A percentile compares a stretch with the other conserved stretches of the same genome.
Evolutionary conservation across 208 protist species (phyloP).

Genomic region (Lotmaria passim): DNA sequence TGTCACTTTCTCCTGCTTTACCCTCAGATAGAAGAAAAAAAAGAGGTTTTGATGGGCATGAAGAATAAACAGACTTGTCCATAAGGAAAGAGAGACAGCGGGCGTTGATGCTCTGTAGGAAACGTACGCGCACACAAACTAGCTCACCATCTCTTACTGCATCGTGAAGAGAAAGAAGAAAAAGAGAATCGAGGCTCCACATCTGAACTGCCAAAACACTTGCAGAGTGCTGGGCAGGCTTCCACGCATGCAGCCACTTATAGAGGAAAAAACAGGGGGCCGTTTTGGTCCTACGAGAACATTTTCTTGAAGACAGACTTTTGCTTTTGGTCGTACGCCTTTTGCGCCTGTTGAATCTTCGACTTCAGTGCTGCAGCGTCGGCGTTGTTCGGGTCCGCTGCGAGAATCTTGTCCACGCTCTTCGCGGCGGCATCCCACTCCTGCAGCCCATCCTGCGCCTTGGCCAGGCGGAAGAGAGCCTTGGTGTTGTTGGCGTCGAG

Average conservation of each 20-base stretch:
- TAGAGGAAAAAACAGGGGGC: too few species aligned
- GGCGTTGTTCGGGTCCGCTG: conserved; percentile 59
- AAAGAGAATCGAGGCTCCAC: too few species aligned
- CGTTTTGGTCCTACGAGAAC: conserved; percentile 76
- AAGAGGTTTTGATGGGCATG: neutral
- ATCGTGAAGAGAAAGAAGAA: too few species aligned
- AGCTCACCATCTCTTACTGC: too few species aligned
- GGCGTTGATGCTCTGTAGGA: too few species aligned
- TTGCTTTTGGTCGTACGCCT: conserved; percentile 83
- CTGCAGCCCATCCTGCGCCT: conserved; percentile 62
- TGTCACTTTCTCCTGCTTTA: too few species aligned
- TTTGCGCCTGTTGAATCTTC: conserved; percentile 51
- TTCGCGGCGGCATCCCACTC: conserved; percentile 76
- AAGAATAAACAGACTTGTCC: neutral
- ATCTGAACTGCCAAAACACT: too few species aligned
- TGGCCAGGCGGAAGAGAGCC: conserved; percentile 78
- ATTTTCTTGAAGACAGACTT: conserved; percentile 83
- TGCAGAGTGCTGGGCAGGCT: too few species aligned
- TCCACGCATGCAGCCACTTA: too few species aligned
- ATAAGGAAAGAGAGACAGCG: conserved; percentile 14
- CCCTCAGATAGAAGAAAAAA: too few species aligned
- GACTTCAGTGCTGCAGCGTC: conserved; percentile 61
- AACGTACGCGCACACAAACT: too few species aligned
- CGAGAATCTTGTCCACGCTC: conserved; percentile 56
- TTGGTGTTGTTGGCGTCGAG: conserved; percentile 67